Conservation (phyloP, 345 rosid genomes). For the rapeseed (Brassica napus) region DNA sequence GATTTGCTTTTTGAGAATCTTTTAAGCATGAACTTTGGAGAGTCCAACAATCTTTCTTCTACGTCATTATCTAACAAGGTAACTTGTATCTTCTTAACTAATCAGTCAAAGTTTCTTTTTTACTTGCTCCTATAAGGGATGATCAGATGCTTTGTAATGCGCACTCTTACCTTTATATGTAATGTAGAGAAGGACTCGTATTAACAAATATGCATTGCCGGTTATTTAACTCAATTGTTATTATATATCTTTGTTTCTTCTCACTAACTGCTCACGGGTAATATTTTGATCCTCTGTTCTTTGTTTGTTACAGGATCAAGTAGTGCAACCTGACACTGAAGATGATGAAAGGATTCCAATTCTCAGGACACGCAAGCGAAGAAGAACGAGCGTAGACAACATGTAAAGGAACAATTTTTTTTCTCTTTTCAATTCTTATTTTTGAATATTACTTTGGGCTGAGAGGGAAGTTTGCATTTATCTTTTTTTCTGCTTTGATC, state of each 20-base stretch:
- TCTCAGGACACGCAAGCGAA: conserved; percentile 48
- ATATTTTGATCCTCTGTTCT: conserved; percentile 4
- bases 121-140: not conserved
- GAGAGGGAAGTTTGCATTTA: not conserved
- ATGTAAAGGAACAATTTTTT: conserved; percentile 42
- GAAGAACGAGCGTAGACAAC: conserved; percentile 41
- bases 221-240: conserved; percentile 16
- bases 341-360: conserved; percentile 39
- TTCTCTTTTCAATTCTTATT: not conserved
- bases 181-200: not conserved
- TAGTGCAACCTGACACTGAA: conserved; percentile 38
- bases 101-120: not conserved
- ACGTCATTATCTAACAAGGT: conserved; percentile 48
- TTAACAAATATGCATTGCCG: not conserved
- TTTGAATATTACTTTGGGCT: not conserved
- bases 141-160: not conserved
- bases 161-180: not conserved
- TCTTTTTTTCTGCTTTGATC: conserved; percentile 4
- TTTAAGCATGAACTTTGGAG: conserved; percentile 49
- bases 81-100: conserved; percentile 36
- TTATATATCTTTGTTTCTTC: conserved; percentile 8
- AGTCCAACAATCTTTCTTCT: conserved; percentile 39
- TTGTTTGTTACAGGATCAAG: conserved; percentile 44
- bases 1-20: conserved; percentile 59
- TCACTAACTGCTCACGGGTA: not conserved